Evolutionary conservation across 2,329 filamentous ascomycete genomes (phyloP).

Genomic region (Didymella arachidicola): DNA sequence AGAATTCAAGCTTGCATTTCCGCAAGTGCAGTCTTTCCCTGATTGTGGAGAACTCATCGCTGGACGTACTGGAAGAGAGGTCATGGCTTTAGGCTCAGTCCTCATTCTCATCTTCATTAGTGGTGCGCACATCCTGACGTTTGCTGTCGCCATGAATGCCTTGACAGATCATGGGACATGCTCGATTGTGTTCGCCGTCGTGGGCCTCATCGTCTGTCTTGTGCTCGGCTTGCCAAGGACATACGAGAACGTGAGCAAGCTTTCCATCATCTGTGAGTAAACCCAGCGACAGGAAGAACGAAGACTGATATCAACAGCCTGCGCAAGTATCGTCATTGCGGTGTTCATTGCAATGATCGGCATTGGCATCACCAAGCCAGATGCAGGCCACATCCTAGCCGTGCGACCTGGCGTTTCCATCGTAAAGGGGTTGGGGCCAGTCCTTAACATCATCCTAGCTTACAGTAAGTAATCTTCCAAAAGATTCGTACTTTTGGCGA

Average conservation of each 20-base stretch:
- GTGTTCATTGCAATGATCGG: slow-evolving; percentile 73
- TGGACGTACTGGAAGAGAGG: slow-evolving; percentile 67
- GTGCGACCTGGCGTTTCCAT: slow-evolving; percentile 33
- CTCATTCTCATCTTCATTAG: slow-evolving; percentile 74
- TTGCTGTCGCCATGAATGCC: slow-evolving; percentile 72
- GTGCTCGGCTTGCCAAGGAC: slow-evolving; percentile 68
- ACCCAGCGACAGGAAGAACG: too few species aligned
- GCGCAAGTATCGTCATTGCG: slow-evolving; percentile 68
- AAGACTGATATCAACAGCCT: slow-evolving; percentile 55
- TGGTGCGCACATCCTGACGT: slow-evolving; percentile 75
- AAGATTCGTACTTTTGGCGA: not conserved
- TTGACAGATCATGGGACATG: slow-evolving; percentile 69
- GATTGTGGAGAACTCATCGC: slow-evolving; percentile 70
- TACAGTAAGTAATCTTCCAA: slow-evolving; percentile 59
- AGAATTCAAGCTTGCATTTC: slow-evolving; percentile 64
- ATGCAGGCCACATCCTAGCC: slow-evolving; percentile 39
- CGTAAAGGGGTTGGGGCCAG: slow-evolving; percentile 39
- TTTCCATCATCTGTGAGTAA: slow-evolving; percentile 65
- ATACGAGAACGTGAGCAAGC: slow-evolving; percentile 67
- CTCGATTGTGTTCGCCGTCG: slow-evolving; percentile 69
- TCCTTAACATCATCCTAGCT: slow-evolving; percentile 72
- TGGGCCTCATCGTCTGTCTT: slow-evolving; percentile 67
- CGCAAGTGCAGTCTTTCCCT: slow-evolving; percentile 70
- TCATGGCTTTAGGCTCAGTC: slow-evolving; percentile 68
- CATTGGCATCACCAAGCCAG: slow-evolving; percentile 62